These are phyloP conservation scores for Perkinsus marinus DNA, from an alignment of 169 alveolate genomes.

Conservation along the genomic window DNA sequence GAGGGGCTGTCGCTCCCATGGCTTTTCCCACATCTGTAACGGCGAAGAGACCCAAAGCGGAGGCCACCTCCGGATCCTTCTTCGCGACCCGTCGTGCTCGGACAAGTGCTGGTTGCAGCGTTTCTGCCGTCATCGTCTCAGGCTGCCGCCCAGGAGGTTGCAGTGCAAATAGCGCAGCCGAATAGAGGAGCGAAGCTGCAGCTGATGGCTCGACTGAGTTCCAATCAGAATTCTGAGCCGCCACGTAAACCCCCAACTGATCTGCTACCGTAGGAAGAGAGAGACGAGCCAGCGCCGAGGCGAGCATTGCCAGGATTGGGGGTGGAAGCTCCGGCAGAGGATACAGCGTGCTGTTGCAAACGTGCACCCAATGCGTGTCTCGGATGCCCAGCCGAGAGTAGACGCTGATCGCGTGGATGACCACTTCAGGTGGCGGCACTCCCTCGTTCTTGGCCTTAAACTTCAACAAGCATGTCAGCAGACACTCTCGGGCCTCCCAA, in stretches of 20 bases:
- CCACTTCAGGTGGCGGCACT: not conserved
- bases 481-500: not conserved
- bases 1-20: not conserved
- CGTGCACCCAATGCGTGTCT: not conserved
- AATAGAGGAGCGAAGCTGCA: not conserved
- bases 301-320: not conserved
- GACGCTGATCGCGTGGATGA: not conserved
- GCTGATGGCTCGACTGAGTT: not conserved
- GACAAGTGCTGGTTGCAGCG: not conserved
- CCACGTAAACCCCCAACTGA: not conserved
- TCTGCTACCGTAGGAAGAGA: not conserved
- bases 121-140: not conserved
- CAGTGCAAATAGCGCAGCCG: not conserved
- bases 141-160: not conserved
- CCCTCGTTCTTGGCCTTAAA: not conserved
- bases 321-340: not conserved
- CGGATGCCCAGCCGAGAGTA: not conserved
- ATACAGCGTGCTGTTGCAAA: not conserved
- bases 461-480: not conserved
- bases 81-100: not conserved
- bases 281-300: not conserved
- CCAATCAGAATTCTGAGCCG: not conserved
- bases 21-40: not conserved
- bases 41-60: not conserved
- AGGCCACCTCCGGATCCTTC: not conserved